These are phyloP conservation scores for Flaveria robusta DNA, from an alignment of 129 eudicot genomes.

Conservation along the genomic window DNA sequence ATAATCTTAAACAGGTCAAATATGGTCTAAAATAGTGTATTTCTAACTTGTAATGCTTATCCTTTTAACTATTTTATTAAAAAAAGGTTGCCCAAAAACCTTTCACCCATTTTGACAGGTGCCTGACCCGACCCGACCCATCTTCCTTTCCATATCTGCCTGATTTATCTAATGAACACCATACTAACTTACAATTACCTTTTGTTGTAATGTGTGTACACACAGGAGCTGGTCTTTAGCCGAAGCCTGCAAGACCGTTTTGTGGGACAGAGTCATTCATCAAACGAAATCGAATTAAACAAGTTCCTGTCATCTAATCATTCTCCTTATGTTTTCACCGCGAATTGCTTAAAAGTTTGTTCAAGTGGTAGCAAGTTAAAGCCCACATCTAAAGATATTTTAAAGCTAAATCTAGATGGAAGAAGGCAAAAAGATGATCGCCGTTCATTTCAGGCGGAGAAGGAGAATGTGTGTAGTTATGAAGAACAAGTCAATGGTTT, in stretches of 20 bases:
- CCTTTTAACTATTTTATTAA: no score
- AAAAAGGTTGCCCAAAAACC: no score
- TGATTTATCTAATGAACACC: neutral
- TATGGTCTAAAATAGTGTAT: no score
- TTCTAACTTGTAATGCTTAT: no score
- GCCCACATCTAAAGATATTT: constrained; percentile 23
- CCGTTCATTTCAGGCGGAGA: constrained; percentile 16
- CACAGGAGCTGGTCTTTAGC: constrained; percentile 33
- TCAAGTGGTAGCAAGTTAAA: constrained; percentile 32
- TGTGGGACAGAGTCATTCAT: constrained; percentile 24
- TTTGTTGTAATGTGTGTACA: neutral
- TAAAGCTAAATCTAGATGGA: constrained; percentile 23
- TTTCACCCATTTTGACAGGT: no score
- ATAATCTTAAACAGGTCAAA: no score
- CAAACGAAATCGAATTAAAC: constrained; percentile 26
- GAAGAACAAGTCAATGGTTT: constrained; percentile 47
- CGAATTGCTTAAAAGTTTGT: constrained; percentile 34
- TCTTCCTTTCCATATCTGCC: neutral
- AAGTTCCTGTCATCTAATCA: constrained; percentile 19
- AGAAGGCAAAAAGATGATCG: constrained; percentile 26
- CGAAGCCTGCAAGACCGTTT: constrained; percentile 27
- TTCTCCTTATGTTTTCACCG: constrained; percentile 23
- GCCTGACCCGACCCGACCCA: no score
- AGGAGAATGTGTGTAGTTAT: constrained; percentile 31
- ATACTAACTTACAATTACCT: constrained; percentile 9